phyloP scores from a whole-genome alignment of 805 yeast species.

The Saccharomyces kudriavzevii region DNA sequence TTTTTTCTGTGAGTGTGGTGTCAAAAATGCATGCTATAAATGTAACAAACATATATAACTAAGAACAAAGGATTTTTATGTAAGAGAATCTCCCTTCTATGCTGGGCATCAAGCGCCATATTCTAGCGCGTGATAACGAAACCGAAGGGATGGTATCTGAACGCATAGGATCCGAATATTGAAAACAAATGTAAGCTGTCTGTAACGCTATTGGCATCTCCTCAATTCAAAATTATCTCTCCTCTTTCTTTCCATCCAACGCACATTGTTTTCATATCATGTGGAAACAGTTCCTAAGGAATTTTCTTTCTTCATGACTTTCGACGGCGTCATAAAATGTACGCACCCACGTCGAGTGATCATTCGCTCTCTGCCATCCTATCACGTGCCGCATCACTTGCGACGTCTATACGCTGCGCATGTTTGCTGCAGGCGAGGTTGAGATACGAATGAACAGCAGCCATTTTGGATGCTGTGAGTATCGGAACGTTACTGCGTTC shows the following conservation, averaged over 20 bases:
- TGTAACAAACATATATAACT: background rate
- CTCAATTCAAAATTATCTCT: background rate
- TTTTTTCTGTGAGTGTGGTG: background rate
- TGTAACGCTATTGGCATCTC: background rate
- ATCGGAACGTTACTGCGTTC: conserved; percentile 2
- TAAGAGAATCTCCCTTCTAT: background rate
- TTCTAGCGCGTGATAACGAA: background rate
- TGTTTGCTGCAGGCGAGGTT: background rate
- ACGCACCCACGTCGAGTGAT: background rate
- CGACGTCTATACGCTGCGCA: background rate
- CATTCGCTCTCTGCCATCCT: background rate
- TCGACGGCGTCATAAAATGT: background rate
- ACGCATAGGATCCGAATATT: background rate
- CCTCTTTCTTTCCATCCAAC: background rate
- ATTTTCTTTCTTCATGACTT: background rate
- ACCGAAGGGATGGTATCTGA: background rate
- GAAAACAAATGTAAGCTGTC: background rate
- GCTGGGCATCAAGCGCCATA: background rate
- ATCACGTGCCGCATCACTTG: background rate
- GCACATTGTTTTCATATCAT: background rate
- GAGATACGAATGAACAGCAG: background rate
- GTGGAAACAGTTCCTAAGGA: background rate
- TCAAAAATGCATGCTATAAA: background rate
- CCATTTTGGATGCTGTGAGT: background rate
- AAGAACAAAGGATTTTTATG: background rate